These are phyloP conservation scores for Ensete ventricosum DNA, from an alignment of 176 grass and related monocot genomes.

Conservation along the genomic window DNA sequence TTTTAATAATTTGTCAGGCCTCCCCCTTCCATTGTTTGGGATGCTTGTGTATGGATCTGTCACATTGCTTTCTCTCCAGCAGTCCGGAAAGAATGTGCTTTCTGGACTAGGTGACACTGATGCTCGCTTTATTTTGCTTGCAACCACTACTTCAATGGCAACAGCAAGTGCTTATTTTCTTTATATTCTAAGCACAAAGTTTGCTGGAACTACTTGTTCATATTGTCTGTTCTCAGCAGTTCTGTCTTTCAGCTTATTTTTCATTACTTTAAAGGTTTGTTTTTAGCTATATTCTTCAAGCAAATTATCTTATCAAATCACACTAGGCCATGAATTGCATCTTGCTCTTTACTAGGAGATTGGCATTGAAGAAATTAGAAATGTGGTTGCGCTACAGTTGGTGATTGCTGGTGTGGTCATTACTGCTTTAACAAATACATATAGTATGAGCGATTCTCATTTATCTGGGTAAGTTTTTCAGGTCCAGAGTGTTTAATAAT, in stretches of 20 bases:
- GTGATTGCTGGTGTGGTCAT: conserved; percentile 53
- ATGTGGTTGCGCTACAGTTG: conserved; percentile 64
- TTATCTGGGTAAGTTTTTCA: conserved; percentile 39
- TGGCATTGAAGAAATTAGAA: conserved; percentile 58
- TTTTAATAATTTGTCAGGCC: conserved; percentile 30
- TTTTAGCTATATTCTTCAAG: conserved; percentile 1
- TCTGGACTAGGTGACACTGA: conserved; percentile 44
- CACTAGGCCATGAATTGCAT: neutral
- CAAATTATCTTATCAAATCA: neutral
- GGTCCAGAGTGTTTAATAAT: neutral
- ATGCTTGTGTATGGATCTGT: conserved; percentile 61
- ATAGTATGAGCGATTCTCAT: conserved; percentile 43
- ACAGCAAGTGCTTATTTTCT: conserved; percentile 89
- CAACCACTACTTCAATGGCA: conserved; percentile 69
- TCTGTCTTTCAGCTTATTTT: conserved; percentile 75
- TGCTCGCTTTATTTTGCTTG: conserved; percentile 55
- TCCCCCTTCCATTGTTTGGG: conserved; percentile 69
- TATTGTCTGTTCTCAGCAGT: conserved; percentile 74
- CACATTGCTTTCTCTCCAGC: conserved; percentile 61
- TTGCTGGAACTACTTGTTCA: conserved; percentile 65
- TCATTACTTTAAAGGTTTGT: conserved; percentile 71
- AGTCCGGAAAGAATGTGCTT: conserved; percentile 34
- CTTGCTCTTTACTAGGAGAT: conserved; percentile 40
- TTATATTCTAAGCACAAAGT: conserved; percentile 68
- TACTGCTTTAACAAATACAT: conserved; percentile 65